Evolutionary conservation across 2,329 filamentous ascomycete genomes (phyloP), one percentile per base, ranked within the genome.

Genomic region (Nigrograna mackinnonii): DNA sequence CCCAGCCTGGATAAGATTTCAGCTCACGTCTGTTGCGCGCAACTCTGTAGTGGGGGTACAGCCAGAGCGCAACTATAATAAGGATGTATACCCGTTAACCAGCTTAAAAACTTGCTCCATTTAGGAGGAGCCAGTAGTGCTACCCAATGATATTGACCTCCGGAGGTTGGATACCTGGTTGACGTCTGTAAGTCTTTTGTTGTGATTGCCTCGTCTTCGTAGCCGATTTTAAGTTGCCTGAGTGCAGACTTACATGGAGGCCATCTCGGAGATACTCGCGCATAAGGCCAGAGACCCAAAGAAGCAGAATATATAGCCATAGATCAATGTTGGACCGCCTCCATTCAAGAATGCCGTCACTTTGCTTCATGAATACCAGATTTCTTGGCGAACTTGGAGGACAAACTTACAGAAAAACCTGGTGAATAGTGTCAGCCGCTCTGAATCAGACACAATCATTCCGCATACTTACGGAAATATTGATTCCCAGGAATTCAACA

Each of bases 31-130:
- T n/a, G n/a, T n/a, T n/a, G n/a, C n/a, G n/a, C n/a, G n/a, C n/a
- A n/a, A n/a, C n/a, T n/a, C n/a, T n/a, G n/a, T n/a, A n/a, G n/a
- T n/a, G n/a, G n/a, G n/a, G n/a, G n/a, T n/a, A n/a, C n/a, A n/a
- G n/a, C n/a, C n/a, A n/a, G n/a, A n/a, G n/a, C n/a, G n/a, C n/a
- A n/a, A n/a, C n/a, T n/a, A n/a, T n/a, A n/a, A n/a, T 18, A 19
- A 11, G 18, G 6, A 19, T 5, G 16, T 4, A n/a, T 22, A 36
- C 67, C 67, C 11, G 65, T 64, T 14, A 69, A 63, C 40, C 68
- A 71, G 39, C 62, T 67, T 17, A 69, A 48, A 17, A 65, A 57
- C 38, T 66, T 66, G 39, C 68, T 64, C 20, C 54, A 53, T 11
- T 50, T 49, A 3, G 49, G 50, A 6, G 68, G 67, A 6, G 65